Conservation (phyloP, 495 filamentous ascomycete species). For the Trichodelitschia bisporula region DNA sequence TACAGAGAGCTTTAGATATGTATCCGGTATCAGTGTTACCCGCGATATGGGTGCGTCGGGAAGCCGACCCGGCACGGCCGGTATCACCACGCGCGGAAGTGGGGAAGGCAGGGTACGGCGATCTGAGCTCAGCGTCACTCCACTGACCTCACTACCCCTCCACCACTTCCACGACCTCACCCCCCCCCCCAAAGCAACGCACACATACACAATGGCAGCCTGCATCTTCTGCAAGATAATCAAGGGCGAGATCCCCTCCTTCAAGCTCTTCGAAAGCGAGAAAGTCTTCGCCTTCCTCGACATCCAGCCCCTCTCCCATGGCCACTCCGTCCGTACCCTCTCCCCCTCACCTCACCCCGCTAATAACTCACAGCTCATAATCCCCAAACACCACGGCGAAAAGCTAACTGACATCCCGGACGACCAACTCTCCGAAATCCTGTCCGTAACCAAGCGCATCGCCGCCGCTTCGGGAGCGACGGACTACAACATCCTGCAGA, state of each 20-base stretch:
- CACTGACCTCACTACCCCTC: not conserved
- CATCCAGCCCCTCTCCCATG: constrained; percentile 64
- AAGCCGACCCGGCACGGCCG: no score
- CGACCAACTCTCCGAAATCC: constrained; percentile 56
- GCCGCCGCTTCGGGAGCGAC: constrained; percentile 46
- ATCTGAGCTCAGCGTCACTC: no score
- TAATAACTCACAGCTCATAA: constrained; percentile 42
- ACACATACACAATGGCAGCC: constrained; percentile 21
- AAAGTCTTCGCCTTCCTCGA: constrained; percentile 94
- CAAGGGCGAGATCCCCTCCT: constrained; percentile 86
- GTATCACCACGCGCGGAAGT: no score
- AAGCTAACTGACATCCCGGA: constrained; percentile 90
- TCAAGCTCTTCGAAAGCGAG: constrained; percentile 84
- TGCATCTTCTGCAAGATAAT: constrained; percentile 99
- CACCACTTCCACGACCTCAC: not conserved
- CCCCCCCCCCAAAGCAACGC: not conserved
- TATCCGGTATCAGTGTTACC: no score
- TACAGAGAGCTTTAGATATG: constrained; percentile 1
- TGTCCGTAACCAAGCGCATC: constrained; percentile 79
- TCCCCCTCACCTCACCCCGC: not conserved
- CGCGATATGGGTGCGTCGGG: no score
- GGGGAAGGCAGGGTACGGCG: no score
- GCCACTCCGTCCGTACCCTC: constrained; percentile 26
- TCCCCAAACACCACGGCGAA: constrained; percentile 85
- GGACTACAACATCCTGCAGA: constrained; percentile 89